Percentiles rank a stretch among this genome's conserved stretches.
Conservation (phyloP, 169 alveolate genomes). For the Eimeria acervulina region DNA sequence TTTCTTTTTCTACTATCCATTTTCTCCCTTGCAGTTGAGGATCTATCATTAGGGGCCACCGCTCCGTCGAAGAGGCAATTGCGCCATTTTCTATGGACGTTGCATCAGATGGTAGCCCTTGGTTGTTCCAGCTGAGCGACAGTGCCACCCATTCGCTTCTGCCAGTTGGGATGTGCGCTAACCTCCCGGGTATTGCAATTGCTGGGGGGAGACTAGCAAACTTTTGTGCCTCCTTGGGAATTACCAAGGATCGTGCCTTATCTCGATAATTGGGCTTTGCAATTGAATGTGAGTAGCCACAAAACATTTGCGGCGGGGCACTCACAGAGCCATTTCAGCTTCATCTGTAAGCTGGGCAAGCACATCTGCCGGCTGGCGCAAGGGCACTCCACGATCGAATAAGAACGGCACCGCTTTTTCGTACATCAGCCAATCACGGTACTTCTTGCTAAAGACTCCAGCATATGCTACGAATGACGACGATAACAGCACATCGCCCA, state of each 20-base stretch:
- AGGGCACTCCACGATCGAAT: conserved; percentile 91
- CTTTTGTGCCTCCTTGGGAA: background rate
- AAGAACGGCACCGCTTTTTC: conserved; percentile 91
- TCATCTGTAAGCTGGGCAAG: conserved; percentile 94
- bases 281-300: background rate
- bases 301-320: background rate
- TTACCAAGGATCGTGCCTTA: background rate
- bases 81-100: conserved; percentile 97
- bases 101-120: conserved; percentile 97
- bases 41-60: conserved; percentile 97
- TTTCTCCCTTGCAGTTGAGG: conserved; percentile 98
- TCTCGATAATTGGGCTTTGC: background rate
- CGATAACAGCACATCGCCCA: conserved; percentile 96
- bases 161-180: background rate
- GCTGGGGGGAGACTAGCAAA: background rate
- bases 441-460: conserved; percentile 97
- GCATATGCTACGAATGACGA: conserved; percentile 97
- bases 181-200: background rate
- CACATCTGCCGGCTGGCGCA: conserved; percentile 93
- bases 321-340: conserved; percentile 93
- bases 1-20: conserved; percentile 97
- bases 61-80: conserved; percentile 95
- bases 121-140: conserved; percentile 92
- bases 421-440: conserved; percentile 93
- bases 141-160: background rate